A percentile compares a stretch with the other conserved stretches of the same genome.
Conservation (phyloP, 768 basidiomycete species). For the Neoboletus subvelutipes region DNA sequence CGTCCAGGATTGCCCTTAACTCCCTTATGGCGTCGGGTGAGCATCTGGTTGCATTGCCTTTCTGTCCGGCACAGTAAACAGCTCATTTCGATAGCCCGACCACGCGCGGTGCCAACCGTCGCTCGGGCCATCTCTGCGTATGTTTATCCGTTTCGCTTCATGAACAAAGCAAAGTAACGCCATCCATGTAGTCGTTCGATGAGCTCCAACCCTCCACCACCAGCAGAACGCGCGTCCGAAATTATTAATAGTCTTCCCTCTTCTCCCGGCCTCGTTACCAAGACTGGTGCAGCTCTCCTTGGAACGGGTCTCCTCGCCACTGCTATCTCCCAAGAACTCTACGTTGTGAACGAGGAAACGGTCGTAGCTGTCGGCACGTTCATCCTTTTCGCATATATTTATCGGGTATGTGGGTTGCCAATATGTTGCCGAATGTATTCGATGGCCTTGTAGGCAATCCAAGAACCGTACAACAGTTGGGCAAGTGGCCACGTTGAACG, state of each 20-base stretch:
- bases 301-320: slow-evolving; percentile 86
- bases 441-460: slow-evolving; percentile 52
- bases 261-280: slow-evolving; percentile 86
- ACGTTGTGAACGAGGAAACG: slow-evolving; percentile 96
- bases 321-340: slow-evolving; percentile 95
- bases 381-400: slow-evolving; percentile 80
- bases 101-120: slow-evolving; percentile 49
- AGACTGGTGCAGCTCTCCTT: slow-evolving; percentile 90
- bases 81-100: slow-evolving; percentile 44
- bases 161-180: slow-evolving; percentile 7
- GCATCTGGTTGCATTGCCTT: slow-evolving; percentile 5
- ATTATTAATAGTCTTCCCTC: slow-evolving; percentile 86
- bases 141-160: slow-evolving; percentile 23
- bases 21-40: slow-evolving; percentile 61
- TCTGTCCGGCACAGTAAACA: background rate
- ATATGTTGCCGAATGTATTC: slow-evolving; percentile 10
- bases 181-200: slow-evolving; percentile 55
- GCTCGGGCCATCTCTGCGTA: slow-evolving; percentile 50
- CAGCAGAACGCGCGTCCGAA: slow-evolving; percentile 84
- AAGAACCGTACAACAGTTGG: slow-evolving; percentile 91
- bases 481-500: slow-evolving; percentile 84
- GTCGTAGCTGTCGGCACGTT: slow-evolving; percentile 83
- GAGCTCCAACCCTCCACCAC: slow-evolving; percentile 66
- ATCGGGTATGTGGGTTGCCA: slow-evolving; percentile 53
- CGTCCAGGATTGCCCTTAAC: slow-evolving; percentile 69